These are phyloP conservation scores for Eucalyptus sp. DNA, from an alignment of 345 rosid species.

Conservation along the genomic window DNA sequence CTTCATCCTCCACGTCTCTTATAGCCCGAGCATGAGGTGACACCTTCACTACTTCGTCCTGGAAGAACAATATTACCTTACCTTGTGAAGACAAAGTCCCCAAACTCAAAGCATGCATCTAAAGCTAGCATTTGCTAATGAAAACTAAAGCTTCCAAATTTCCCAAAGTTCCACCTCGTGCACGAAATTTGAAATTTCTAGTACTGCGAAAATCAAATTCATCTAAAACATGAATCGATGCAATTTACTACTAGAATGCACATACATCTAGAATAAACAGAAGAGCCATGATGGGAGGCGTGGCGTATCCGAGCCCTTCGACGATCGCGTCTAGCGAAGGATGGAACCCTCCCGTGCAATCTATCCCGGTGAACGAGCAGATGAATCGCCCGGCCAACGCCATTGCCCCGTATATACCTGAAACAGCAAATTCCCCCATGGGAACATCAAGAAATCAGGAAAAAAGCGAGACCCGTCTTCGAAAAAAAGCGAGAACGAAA, in stretches of 20 bases:
- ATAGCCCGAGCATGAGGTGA: conserved; percentile 98
- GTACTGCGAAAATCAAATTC: neutral
- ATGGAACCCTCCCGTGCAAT: conserved; percentile 75
- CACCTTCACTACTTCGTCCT: conserved; percentile 96
- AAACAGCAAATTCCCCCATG: neutral
- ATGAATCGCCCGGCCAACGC: conserved; percentile 79
- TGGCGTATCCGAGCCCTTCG: conserved; percentile 86
- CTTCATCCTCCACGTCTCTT: conserved; percentile 98
- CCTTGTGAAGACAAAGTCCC: neutral
- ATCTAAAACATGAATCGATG: neutral
- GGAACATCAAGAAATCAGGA: neutral
- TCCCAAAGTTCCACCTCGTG: neutral
- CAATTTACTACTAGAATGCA: neutral
- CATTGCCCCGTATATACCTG: conserved; percentile 95
- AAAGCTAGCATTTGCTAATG: neutral
- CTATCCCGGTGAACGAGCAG: conserved; percentile 80
- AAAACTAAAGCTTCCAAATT: neutral
- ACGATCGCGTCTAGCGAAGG: conserved; percentile 66
- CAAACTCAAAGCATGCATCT: neutral
- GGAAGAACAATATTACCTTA: neutral
- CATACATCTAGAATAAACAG: conserved; percentile 82
- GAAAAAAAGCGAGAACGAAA: neutral
- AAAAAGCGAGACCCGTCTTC: neutral
- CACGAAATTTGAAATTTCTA: neutral
- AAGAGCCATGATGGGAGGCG: conserved; percentile 93